These are phyloP conservation scores for Hawksworthiomyces lignivorus DNA, from an alignment of 2,329 filamentous ascomycete species.

Conservation along the genomic window DNA sequence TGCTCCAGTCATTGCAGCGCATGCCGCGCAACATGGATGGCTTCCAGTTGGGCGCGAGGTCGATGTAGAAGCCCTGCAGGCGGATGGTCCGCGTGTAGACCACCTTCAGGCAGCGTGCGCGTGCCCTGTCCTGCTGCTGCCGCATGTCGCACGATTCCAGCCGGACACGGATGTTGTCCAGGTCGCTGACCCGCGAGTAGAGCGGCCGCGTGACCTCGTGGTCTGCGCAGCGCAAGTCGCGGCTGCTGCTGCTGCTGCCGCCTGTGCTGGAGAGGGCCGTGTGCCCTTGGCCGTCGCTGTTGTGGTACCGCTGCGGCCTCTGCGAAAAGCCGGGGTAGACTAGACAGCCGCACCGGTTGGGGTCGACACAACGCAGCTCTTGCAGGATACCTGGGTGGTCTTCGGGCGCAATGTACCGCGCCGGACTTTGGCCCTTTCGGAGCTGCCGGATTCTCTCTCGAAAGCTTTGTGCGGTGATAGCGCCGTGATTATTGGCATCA, in stretches of 20 bases:
- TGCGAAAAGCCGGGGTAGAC: conserved; percentile 1
- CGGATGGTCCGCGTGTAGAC: conserved; percentile 6
- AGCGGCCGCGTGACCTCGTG: not conserved
- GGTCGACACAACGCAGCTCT: conserved; percentile 11
- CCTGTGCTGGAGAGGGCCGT: too few species aligned
- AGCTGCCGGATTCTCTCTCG: not conserved
- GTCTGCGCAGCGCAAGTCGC: not conserved
- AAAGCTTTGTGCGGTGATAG: not conserved
- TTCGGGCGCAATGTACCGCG: conserved; percentile 4
- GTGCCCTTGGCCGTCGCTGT: too few species aligned
- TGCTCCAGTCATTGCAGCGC: not conserved
- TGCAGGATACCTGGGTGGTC: conserved; percentile 1
- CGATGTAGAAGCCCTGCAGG: conserved; percentile 3
- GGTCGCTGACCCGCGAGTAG: not conserved
- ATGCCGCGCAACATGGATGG: not conserved
- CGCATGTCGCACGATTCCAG: conserved; percentile 4
- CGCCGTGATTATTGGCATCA: not conserved
- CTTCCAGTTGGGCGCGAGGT: not conserved
- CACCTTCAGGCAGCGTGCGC: conserved; percentile 1
- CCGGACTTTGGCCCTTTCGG: not conserved
- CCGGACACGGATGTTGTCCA: not conserved
- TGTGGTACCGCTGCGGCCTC: too few species aligned
- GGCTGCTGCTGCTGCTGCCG: not conserved
- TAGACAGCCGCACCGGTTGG: conserved; percentile 7
- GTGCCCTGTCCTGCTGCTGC: too few species aligned